phyloP scores from a whole-genome alignment of 805 yeast genomes.

The Crinitomyces ghanaensis region DNA sequence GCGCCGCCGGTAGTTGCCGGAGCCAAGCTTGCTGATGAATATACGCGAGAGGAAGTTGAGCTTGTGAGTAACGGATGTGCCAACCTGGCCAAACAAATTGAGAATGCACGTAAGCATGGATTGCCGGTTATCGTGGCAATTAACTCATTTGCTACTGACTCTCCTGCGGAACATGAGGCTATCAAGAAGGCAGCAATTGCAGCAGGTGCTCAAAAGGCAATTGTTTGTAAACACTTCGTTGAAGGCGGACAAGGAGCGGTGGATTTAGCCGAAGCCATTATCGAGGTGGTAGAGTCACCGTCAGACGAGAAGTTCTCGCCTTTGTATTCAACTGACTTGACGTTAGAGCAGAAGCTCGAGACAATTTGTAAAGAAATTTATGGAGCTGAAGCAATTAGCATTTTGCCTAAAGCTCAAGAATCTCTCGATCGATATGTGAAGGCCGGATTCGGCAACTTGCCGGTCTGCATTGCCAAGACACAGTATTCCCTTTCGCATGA shows the following conservation, averaged over 20 bases:
- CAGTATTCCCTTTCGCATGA: conserved; percentile 95
- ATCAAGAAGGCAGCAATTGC: conserved; percentile 68
- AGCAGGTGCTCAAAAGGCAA: conserved; percentile 93
- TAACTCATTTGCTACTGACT: conserved; percentile 75
- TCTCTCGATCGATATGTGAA: conserved; percentile 71
- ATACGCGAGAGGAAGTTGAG: conserved; percentile 70
- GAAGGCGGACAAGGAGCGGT: conserved; percentile 90
- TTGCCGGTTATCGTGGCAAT: conserved; percentile 93
- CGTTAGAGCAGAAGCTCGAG: conserved; percentile 69
- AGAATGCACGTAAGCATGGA: conserved; percentile 73
- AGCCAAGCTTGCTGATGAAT: conserved; percentile 69
- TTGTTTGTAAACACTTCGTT: conserved; percentile 88
- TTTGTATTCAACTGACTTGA: conserved; percentile 55
- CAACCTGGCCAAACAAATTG: conserved; percentile 82
- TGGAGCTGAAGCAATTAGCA: conserved; percentile 79
- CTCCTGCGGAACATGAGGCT: conserved; percentile 66
- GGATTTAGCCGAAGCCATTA: conserved; percentile 72
- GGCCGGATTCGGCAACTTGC: conserved; percentile 85
- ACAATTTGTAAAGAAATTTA: conserved; percentile 82
- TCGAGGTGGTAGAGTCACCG: conserved; percentile 37
- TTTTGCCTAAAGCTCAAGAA: conserved; percentile 66
- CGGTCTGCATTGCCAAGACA: conserved; percentile 95
- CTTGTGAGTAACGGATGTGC: conserved; percentile 69
- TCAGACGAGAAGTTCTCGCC: conserved; percentile 38
- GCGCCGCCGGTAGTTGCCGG: conserved; percentile 97